phyloP scores from a whole-genome alignment of 768 basidiomycete genomes.

The Psilocybe cubensis region DNA sequence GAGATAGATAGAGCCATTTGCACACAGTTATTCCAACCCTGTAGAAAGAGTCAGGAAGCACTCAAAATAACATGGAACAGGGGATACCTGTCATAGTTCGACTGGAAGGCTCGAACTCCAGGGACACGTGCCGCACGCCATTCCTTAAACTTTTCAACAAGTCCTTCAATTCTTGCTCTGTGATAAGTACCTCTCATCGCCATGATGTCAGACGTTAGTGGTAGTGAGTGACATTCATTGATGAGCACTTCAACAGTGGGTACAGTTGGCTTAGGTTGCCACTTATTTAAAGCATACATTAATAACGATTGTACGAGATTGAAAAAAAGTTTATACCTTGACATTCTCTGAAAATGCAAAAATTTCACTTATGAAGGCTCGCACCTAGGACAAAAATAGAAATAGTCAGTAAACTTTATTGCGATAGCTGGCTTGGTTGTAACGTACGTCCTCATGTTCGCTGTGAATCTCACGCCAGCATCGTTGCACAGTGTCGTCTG shows the following conservation, averaged over 20 bases:
- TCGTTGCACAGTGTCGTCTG: slow-evolving; percentile 63
- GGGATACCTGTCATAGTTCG: slow-evolving; percentile 77
- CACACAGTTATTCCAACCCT: slow-evolving; percentile 71
- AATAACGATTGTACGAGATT: background rate
- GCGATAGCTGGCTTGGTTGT: background rate
- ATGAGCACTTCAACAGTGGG: slow-evolving; percentile 67
- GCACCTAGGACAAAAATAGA: slow-evolving; percentile 49
- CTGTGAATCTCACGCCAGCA: slow-evolving; percentile 74
- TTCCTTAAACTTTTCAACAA: slow-evolving; percentile 63
- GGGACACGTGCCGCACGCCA: slow-evolving; percentile 76
- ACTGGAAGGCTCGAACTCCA: slow-evolving; percentile 81
- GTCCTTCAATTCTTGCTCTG: slow-evolving; percentile 55
- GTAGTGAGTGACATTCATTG: slow-evolving; percentile 61
- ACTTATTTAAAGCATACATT: slow-evolving; percentile 39
- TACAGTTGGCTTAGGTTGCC: slow-evolving; percentile 64
- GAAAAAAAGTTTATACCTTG: slow-evolving; percentile 47
- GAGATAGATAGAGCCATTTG: slow-evolving; percentile 75
- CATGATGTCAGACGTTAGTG: slow-evolving; percentile 73
- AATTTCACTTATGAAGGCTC: slow-evolving; percentile 76
- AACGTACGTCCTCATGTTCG: slow-evolving; percentile 78
- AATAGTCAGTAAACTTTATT: slow-evolving; percentile 5
- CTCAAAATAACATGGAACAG: slow-evolving; percentile 5
- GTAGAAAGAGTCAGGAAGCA: slow-evolving; percentile 2
- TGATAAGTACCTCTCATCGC: slow-evolving; percentile 70
- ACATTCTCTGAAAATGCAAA: slow-evolving; percentile 74